These are phyloP conservation scores for Arachis monticola DNA, from an alignment of 331 rosid genomes.

Conservation along the genomic window DNA sequence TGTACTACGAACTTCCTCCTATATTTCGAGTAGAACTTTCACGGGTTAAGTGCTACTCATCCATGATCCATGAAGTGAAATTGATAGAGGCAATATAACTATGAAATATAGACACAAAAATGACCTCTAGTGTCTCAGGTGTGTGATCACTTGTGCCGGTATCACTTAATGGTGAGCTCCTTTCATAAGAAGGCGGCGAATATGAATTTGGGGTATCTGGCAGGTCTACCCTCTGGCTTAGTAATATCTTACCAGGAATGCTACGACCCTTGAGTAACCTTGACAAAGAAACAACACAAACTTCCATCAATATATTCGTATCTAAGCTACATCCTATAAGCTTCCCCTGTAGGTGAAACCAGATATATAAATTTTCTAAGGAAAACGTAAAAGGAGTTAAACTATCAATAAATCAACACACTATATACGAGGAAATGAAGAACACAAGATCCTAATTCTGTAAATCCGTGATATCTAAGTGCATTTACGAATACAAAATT, in stretches of 20 bases:
- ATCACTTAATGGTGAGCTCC: slow-evolving; percentile 67
- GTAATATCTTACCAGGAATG: slow-evolving; percentile 86
- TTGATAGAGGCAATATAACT: not conserved
- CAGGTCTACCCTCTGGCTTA: slow-evolving; percentile 69
- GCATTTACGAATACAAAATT: slow-evolving; percentile 4
- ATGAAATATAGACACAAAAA: slow-evolving; percentile 24
- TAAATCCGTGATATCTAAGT: not conserved
- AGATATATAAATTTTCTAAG: not conserved
- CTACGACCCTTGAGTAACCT: slow-evolving; percentile 95
- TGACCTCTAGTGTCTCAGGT: slow-evolving; percentile 61
- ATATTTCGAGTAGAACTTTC: slow-evolving; percentile 44
- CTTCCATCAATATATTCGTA: slow-evolving; percentile 21
- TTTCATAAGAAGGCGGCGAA: slow-evolving; percentile 56
- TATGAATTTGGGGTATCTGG: slow-evolving; percentile 44
- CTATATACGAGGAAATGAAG: not conserved
- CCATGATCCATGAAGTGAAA: not conserved
- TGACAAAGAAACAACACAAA: slow-evolving; percentile 34
- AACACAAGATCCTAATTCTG: slow-evolving; percentile 14
- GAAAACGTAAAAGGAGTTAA: not conserved
- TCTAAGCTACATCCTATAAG: slow-evolving; percentile 7
- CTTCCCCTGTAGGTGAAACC: not conserved
- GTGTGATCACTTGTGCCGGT: slow-evolving; percentile 63
- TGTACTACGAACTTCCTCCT: slow-evolving; percentile 65
- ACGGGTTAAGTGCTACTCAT: slow-evolving; percentile 19
- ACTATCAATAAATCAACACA: not conserved